phyloP scores from a whole-genome alignment of 208 protist species.

The Leishmania aethiopica region DNA sequence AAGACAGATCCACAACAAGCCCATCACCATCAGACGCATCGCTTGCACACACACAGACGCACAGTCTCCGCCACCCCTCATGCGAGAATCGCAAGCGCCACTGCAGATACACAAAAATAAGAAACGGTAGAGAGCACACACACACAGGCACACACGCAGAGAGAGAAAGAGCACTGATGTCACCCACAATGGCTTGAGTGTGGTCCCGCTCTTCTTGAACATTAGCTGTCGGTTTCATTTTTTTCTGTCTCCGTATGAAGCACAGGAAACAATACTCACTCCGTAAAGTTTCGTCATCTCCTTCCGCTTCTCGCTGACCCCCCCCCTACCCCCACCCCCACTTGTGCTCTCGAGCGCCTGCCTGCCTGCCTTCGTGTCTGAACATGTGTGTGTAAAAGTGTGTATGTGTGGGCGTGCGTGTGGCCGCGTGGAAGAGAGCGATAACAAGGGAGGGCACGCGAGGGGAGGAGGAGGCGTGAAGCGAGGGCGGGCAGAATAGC shows the following conservation, averaged over 20 bases:
- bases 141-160: neutral
- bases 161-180: neutral
- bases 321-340: neutral
- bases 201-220: too few relatives aligned
- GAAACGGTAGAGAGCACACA: neutral
- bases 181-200: neutral
- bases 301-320: neutral
- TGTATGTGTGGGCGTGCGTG: neutral
- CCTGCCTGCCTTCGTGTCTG: neutral
- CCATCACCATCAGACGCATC: neutral
- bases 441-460: neutral
- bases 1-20: neutral
- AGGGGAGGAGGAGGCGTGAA: neutral
- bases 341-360: neutral
- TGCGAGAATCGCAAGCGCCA: neutral
- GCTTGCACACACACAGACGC: neutral
- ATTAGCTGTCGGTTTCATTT: too few relatives aligned
- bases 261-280: neutral
- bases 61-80: neutral
- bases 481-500: neutral
- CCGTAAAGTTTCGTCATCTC: neutral
- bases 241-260: neutral
- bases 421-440: neutral
- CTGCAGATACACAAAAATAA: neutral
- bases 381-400: neutral